Percentiles rank a stretch among this genome's conserved stretches.
phyloP scores from a whole-genome alignment of 2,329 filamentous ascomycete genomes.

The Paracoccidioides brasiliensis region DNA sequence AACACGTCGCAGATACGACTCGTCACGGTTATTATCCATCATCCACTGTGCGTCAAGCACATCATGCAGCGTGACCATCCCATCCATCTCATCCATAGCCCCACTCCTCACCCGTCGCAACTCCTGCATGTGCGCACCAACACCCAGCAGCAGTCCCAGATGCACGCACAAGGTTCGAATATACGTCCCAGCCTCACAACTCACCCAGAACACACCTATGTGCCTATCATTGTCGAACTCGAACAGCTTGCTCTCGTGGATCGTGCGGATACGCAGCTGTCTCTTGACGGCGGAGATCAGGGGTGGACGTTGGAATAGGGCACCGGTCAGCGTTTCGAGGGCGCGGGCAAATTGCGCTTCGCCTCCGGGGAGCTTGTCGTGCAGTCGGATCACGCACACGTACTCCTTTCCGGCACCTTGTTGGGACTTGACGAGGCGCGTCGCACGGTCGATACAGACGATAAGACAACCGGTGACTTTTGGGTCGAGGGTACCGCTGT shows the following conservation, averaged over 20 bases:
- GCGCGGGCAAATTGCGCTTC: slow-evolving; percentile 86
- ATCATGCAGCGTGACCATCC: slow-evolving; percentile 86
- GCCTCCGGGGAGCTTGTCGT: slow-evolving; percentile 88
- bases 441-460: slow-evolving; percentile 91
- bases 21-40: slow-evolving; percentile 89
- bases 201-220: slow-evolving; percentile 97
- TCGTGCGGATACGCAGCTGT: slow-evolving; percentile 93
- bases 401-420: slow-evolving; percentile 99
- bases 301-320: slow-evolving; percentile 91
- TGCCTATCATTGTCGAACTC: slow-evolving; percentile 99
- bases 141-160: slow-evolving; percentile 61
- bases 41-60: slow-evolving; percentile 93
- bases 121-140: slow-evolving; percentile 97
- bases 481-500: slow-evolving; percentile 94
- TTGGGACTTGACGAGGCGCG: slow-evolving; percentile 94
- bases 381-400: slow-evolving; percentile 84
- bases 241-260: slow-evolving; percentile 89
- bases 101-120: slow-evolving; percentile 84
- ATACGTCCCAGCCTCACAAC: slow-evolving; percentile 96
- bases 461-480: slow-evolving; percentile 96
- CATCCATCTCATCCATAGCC: slow-evolving; percentile 84
- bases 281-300: slow-evolving; percentile 98
- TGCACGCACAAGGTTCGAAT: slow-evolving; percentile 97
- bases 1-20: slow-evolving; percentile 79
- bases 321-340: slow-evolving; percentile 89